phyloP scores from a whole-genome alignment of 768 basidiomycete genomes.

The Leccinum disarticulatum region DNA sequence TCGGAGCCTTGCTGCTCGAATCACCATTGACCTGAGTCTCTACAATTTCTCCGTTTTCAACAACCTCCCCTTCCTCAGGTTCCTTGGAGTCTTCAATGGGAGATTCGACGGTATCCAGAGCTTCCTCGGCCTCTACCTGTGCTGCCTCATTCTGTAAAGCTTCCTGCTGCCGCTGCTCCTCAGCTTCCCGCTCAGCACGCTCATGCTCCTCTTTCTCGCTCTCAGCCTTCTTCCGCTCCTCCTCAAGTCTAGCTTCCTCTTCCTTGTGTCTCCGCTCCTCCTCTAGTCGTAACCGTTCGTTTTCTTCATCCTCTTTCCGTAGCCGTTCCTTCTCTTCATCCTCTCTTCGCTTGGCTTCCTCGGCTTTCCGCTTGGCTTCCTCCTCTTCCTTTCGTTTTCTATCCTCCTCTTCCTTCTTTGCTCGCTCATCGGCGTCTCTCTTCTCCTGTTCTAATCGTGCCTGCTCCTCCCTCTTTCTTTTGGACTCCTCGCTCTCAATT shows the following conservation, averaged over 20 bases:
- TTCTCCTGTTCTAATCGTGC: slow-evolving; percentile 42
- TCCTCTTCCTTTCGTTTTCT: slow-evolving; percentile 43
- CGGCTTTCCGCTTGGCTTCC: slow-evolving; percentile 41
- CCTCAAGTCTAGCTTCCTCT: slow-evolving; percentile 28
- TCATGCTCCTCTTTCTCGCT: slow-evolving; percentile 44
- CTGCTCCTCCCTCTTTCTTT: slow-evolving; percentile 46
- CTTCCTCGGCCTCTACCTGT: slow-evolving; percentile 39
- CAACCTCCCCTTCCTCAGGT: slow-evolving; percentile 38
- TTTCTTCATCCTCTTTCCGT: slow-evolving; percentile 41
- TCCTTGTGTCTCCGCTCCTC: slow-evolving; percentile 36
- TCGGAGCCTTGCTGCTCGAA: slow-evolving; percentile 39
- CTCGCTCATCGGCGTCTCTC: slow-evolving; percentile 38
- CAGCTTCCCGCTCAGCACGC: slow-evolving; percentile 35
- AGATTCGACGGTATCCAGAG: slow-evolving; percentile 33
- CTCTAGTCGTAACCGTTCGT: slow-evolving; percentile 30
- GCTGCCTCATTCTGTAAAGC: slow-evolving; percentile 20
- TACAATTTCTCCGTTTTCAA: slow-evolving; percentile 32
- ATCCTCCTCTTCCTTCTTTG: slow-evolving; percentile 38
- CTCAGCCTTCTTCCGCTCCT: slow-evolving; percentile 32
- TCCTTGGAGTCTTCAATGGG: slow-evolving; percentile 48
- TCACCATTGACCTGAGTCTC: slow-evolving; percentile 35
- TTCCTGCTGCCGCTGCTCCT: slow-evolving; percentile 32
- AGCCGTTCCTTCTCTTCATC: slow-evolving; percentile 44
- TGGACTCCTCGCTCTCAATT: slow-evolving; percentile 63
- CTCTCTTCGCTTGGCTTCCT: slow-evolving; percentile 42